These are phyloP conservation scores for Delonix regia DNA, from an alignment of 306 rosid species.

Conservation along the genomic window DNA sequence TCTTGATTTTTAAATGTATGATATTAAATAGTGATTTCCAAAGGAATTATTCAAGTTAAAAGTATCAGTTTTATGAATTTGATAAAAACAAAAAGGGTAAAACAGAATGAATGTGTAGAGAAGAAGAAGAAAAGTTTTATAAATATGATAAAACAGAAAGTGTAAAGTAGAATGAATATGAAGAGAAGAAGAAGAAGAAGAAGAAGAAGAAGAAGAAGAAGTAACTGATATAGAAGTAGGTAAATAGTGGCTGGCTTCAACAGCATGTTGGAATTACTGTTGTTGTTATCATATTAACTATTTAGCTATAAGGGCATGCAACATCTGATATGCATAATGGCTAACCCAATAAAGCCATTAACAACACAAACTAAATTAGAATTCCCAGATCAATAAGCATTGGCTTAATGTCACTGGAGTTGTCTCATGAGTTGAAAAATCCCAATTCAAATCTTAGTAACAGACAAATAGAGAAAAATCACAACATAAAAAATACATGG, in stretches of 20 bases:
- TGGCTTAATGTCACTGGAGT: not conserved
- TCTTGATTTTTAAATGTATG: not conserved
- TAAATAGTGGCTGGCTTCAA: slow-evolving; percentile 69
- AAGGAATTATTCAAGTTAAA: not conserved
- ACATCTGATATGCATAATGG: slow-evolving; percentile 43
- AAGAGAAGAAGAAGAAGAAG: not conserved
- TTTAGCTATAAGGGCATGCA: slow-evolving; percentile 45
- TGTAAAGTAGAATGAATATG: not conserved
- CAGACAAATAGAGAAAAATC: not conserved
- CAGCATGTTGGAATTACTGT: slow-evolving; percentile 68
- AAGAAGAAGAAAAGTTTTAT: too few species aligned
- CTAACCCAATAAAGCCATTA: not conserved
- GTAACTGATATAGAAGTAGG: slow-evolving; percentile 73
- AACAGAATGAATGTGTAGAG: too few species aligned
- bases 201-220: too few species aligned
- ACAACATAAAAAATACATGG: not conserved
- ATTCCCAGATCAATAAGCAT: not conserved
- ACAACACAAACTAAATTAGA: not conserved
- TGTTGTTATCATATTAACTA: slow-evolving; percentile 54
- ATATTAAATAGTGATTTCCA: slow-evolving; percentile 10
- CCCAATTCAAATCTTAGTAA: too few species aligned
- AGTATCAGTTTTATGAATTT: not conserved
- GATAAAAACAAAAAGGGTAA: too few species aligned
- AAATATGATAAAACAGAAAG: not conserved
- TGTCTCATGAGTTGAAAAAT: too few species aligned